phyloP scores from a whole-genome alignment of 176 grass and related monocot species.

The Avena atlantica region DNA sequence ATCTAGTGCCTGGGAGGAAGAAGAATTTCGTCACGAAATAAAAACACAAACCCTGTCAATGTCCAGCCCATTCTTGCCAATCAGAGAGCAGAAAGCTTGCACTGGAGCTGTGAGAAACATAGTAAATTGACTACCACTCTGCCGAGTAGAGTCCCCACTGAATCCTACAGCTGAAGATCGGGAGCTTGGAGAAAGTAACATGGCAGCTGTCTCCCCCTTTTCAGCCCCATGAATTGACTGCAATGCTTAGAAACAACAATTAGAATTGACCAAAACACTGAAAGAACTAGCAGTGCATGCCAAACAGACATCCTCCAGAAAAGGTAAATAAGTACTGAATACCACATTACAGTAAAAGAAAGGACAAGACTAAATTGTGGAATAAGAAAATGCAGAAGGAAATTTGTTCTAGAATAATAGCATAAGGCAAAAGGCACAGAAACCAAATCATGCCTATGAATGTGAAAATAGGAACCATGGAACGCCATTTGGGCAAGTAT shows the following conservation, averaged over 20 bases:
- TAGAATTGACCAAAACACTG: conserved; percentile 15
- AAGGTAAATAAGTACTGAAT: not conserved
- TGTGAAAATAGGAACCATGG: not conserved
- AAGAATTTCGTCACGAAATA: conserved; percentile 8
- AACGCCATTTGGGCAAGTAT: conserved; percentile 6
- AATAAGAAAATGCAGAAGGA: conserved; percentile 11
- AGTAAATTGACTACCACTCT: conserved; percentile 87
- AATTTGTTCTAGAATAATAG: not conserved
- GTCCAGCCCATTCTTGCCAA: conserved; percentile 64
- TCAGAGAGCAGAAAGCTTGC: conserved; percentile 89
- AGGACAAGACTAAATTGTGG: not conserved
- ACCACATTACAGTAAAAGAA: not conserved
- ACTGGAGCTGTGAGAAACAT: conserved; percentile 94
- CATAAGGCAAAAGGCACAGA: not conserved
- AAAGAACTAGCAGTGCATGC: not conserved
- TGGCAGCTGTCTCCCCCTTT: conserved; percentile 84
- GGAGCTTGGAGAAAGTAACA: conserved; percentile 79
- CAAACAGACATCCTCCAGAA: conserved; percentile 3
- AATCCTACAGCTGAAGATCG: conserved; percentile 52
- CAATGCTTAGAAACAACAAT: conserved; percentile 22
- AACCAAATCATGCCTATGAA: not conserved
- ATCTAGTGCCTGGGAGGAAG: conserved; percentile 27
- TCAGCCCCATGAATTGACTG: conserved; percentile 83
- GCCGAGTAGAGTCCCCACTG: conserved; percentile 61
- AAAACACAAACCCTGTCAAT: conserved; percentile 61